Conservation (phyloP, 257 asterid genomes). For the Scutellaria barbata region DNA sequence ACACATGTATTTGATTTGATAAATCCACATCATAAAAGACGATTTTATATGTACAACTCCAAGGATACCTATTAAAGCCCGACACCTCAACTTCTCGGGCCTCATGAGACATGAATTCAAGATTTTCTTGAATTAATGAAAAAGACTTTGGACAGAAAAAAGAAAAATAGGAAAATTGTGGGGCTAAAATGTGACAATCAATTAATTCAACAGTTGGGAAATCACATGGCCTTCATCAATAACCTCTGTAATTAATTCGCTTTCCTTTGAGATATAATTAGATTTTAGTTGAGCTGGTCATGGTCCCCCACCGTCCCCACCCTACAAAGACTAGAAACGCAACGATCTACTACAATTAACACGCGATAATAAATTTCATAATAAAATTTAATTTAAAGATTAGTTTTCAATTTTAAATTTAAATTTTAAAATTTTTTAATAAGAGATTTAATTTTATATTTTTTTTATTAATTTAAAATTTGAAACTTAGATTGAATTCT, state of each 20-base stretch:
- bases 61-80: too few species aligned
- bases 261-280: slow-evolving; percentile 4
- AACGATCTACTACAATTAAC: neutral
- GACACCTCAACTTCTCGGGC: neutral
- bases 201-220: slow-evolving; percentile 31
- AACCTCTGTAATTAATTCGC: slow-evolving; percentile 1
- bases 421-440: too few species aligned
- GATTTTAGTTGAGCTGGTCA: slow-evolving; percentile 23
- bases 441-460: too few species aligned
- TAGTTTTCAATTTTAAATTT: too few species aligned
- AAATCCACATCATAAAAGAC: too few species aligned
- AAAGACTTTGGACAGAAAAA: slow-evolving; percentile 15
- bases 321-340: neutral
- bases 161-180: slow-evolving; percentile 1
- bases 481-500: too few species aligned
- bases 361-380: too few species aligned
- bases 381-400: too few species aligned
- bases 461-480: too few species aligned
- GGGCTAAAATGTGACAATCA: slow-evolving; percentile 29
- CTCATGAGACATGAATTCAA: slow-evolving; percentile 16
- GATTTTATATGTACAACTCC: too few species aligned
- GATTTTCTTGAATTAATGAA: slow-evolving; percentile 12
- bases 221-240: slow-evolving; percentile 38
- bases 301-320: slow-evolving; percentile 6
- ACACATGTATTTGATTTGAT: too few species aligned